phyloP scores from a whole-genome alignment of 495 filamentous ascomycete genomes.

The Bathelium albidoporum region DNA sequence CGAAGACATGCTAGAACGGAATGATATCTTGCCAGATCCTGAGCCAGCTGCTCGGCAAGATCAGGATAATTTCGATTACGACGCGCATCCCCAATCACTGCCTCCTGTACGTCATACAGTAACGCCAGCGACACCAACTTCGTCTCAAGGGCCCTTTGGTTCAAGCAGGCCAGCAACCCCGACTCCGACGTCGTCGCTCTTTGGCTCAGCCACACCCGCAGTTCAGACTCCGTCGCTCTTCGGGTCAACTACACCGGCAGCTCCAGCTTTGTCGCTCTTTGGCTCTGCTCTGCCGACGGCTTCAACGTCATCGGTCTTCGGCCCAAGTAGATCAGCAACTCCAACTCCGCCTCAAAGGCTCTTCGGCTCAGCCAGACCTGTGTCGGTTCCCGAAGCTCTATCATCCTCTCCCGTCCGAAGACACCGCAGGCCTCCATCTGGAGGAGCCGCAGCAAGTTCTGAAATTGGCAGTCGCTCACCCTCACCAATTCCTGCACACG shows the following conservation, averaged over 20 bases:
- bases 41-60: not conserved
- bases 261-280: no score
- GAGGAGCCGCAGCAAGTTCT: not conserved
- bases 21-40: not conserved
- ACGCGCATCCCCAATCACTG: not conserved
- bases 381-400: not conserved
- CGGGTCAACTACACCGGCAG: no score
- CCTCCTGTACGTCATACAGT: not conserved
- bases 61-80: not conserved
- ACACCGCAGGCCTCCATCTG: not conserved
- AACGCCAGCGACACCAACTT: not conserved
- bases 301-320: no score
- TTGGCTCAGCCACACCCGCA: no score
- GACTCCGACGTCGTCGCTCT: not conserved
- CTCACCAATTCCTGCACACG: not conserved
- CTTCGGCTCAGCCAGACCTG: not conserved
- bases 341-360: no score
- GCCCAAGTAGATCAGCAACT: no score
- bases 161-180: not conserved
- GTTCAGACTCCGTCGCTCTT: not conserved
- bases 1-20: constrained; percentile 6
- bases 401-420: not conserved
- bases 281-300: no score
- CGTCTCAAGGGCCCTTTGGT: not conserved
- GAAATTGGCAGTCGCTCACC: not conserved